These are phyloP conservation scores for Mallotus repandus DNA, from an alignment of 441 rosid genomes.

Conservation along the genomic window DNA sequence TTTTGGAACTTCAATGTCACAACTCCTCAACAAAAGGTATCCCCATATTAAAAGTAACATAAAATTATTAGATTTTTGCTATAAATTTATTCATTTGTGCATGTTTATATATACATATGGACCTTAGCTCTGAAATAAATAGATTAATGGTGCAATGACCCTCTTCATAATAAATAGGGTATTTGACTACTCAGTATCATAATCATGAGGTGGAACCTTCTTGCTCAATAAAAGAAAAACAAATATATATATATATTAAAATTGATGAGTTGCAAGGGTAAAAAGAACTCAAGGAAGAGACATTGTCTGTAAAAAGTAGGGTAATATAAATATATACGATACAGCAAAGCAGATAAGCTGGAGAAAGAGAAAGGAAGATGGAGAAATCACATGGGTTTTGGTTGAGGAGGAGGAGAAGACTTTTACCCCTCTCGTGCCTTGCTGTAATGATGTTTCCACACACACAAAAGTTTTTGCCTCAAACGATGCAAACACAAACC, in stretches of 20 bases:
- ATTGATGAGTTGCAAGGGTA: too few species aligned
- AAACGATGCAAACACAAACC: constrained; percentile 28
- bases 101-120: not conserved
- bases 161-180: constrained; percentile 11
- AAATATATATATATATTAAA: not conserved
- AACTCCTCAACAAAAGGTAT: not conserved
- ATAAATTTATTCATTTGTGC: not conserved
- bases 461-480: constrained; percentile 21
- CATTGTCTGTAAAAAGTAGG: constrained; percentile 28
- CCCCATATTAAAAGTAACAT: not conserved
- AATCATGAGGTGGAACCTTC: constrained; percentile 28
- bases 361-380: not conserved
- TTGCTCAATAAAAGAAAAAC: not conserved
- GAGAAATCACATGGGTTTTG: constrained; percentile 34
- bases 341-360: not conserved
- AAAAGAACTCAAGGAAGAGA: constrained; percentile 7
- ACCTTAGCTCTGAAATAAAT: not conserved
- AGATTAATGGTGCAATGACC: not conserved
- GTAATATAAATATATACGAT: not conserved
- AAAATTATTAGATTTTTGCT: too few species aligned
- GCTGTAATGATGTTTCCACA: constrained; percentile 31
- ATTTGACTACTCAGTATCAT: constrained; percentile 21
- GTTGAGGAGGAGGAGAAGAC: not conserved
- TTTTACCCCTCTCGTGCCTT: constrained; percentile 28
- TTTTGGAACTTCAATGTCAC: not conserved